Evolutionary conservation across 345 rosid genomes (phyloP), one percentile per base, ranked within the genome.

Genomic region (Citrus inodora): DNA sequence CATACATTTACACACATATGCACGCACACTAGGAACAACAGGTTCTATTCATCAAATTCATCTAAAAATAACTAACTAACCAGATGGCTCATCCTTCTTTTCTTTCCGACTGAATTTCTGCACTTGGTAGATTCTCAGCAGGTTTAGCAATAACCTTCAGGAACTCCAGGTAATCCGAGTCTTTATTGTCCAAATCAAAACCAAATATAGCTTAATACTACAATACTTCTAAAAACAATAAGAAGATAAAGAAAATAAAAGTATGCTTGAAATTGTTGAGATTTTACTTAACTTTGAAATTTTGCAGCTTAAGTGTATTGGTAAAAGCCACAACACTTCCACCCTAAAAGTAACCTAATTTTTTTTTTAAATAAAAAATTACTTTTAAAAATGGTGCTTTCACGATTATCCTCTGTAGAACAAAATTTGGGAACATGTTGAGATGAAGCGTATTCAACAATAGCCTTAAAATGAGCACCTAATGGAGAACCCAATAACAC

Each of bases 371-470:
- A 5, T 10, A 30, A 30, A 30, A 1, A 30, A 37, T 35, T 70
- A 88, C 91, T 88, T 79, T 80, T 83, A 27, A 79, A 79, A 83
- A 91, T 87, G 67, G 92, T 81, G 75, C 94, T 92, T 85, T 90
- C 92, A 77, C 94, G 87, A 65, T 77, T 86, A 88, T 92, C 90
- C 76, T 81, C 88, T 78, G 75, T 85, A 69, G 83, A 65, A 71
- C 69, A 76, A 16, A 77, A 80, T 77, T 87, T 90, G 11, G 92
- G 93, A 58, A 87, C 80, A 48, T 85, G 89, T 81, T 92, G 97
- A 1, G 88, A 91, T 69, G 97, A 91, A 46, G 94, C 91, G 64
- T 90, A 91, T 69, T 92, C 97, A 74, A 92, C 92, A 74, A 84
- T 76, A 40, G 90, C 89, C 86, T 86, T 90, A 75, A 79, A 89